Conservation (phyloP, 2,329 filamentous ascomycete genomes). For the Exophiala oligosperma region DNA sequence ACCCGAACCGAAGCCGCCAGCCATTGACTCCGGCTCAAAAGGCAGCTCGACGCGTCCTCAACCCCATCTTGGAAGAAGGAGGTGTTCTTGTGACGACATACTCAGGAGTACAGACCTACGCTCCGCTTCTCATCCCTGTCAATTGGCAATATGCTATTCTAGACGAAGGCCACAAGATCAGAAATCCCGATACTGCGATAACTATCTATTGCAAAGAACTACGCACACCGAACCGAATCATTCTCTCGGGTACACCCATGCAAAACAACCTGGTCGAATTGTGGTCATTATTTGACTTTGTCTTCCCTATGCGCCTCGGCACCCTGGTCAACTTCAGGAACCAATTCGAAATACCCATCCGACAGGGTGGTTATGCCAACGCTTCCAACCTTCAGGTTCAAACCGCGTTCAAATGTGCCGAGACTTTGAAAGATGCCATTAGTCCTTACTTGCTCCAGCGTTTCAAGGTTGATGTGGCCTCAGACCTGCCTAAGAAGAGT, state of each 20-base stretch:
- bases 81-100: slow-evolving; percentile 97
- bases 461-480: slow-evolving; percentile 89
- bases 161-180: slow-evolving; percentile 97
- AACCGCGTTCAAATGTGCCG: slow-evolving; percentile 90
- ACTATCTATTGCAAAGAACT: slow-evolving; percentile 95
- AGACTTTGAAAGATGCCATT: slow-evolving; percentile 90
- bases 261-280: slow-evolving; percentile 95
- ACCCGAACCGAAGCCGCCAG: slow-evolving; percentile 40
- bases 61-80: slow-evolving; percentile 77
- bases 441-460: slow-evolving; percentile 90
- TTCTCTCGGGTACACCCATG: slow-evolving; percentile 94
- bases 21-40: slow-evolving; percentile 59
- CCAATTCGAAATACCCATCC: slow-evolving; percentile 92
- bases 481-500: slow-evolving; percentile 91
- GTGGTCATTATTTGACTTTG: slow-evolving; percentile 97
- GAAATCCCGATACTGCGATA: slow-evolving; percentile 92
- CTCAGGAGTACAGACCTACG: slow-evolving; percentile 90
- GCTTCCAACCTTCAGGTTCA: slow-evolving; percentile 92
- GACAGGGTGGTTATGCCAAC: slow-evolving; percentile 89
- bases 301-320: slow-evolving; percentile 92
- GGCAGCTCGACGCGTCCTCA: slow-evolving; percentile 76
- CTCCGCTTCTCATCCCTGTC: slow-evolving; percentile 74
- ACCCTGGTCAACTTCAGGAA: slow-evolving; percentile 87
- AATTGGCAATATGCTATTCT: slow-evolving; percentile 93
- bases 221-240: slow-evolving; percentile 83